Conservation (phyloP, 306 rosid genomes). For the Sechiopsis laciniata region DNA sequence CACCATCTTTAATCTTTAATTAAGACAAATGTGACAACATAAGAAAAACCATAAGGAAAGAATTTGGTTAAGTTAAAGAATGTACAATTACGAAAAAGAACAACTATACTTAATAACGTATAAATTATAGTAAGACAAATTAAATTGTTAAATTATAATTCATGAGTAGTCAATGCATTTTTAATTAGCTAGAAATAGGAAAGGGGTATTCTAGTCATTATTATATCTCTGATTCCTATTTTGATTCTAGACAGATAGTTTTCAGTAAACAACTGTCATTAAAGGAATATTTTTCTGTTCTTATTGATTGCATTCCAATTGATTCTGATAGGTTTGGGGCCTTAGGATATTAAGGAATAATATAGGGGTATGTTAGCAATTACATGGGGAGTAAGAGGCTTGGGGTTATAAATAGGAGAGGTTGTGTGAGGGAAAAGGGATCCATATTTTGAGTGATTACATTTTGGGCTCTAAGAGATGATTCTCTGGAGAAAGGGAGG, state of each 20-base stretch:
- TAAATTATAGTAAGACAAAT: not conserved
- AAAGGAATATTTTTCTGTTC: not conserved
- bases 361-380: too few species aligned
- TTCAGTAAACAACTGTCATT: not conserved
- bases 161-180: not conserved
- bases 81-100: not conserved
- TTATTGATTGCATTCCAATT: not conserved
- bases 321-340: too few species aligned
- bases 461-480: too few species aligned
- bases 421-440: too few species aligned
- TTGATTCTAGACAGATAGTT: not conserved
- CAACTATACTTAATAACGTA: too few species aligned
- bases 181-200: not conserved
- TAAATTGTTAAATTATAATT: not conserved
- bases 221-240: not conserved
- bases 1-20: not conserved
- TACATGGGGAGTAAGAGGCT: too few species aligned
- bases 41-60: not conserved
- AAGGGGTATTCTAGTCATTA: not conserved
- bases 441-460: too few species aligned
- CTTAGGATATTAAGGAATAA: too few species aligned
- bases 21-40: not conserved
- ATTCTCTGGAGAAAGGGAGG: too few species aligned
- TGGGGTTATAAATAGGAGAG: too few species aligned
- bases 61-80: not conserved